Evolutionary conservation across 192 early-diverging fungal genomes (phyloP).

Genomic region (Coemansia furcata): DNA sequence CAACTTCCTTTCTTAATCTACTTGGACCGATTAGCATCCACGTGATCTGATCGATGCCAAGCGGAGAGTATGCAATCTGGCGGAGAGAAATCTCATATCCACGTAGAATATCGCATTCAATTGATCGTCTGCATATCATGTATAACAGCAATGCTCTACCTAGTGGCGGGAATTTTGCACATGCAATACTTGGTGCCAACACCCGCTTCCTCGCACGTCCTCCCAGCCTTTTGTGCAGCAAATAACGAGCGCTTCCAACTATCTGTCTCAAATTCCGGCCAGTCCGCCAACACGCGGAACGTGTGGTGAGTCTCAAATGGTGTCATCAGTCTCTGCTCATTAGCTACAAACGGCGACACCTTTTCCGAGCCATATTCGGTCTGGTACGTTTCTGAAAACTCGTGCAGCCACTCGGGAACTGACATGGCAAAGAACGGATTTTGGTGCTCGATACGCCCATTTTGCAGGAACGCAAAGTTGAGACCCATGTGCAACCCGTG

Average conservation of each 20-base stretch:
- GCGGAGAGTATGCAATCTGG: neutral
- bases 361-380: conserved; percentile 6
- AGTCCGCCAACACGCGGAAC: conserved; percentile 33
- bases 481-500: conserved; percentile 50
- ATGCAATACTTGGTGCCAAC: conserved; percentile 40
- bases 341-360: conserved; percentile 21
- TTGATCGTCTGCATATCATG: too few relatives aligned
- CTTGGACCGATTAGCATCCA: neutral
- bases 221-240: conserved; percentile 18
- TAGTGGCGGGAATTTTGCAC: conserved; percentile 5
- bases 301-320: conserved; percentile 43
- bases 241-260: conserved; percentile 37
- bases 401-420: conserved; percentile 33
- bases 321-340: conserved; percentile 44
- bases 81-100: neutral
- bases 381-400: conserved; percentile 30
- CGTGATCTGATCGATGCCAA: neutral
- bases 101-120: too few relatives aligned
- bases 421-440: conserved; percentile 45
- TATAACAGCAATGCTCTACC: neutral
- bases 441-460: conserved; percentile 45
- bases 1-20: neutral
- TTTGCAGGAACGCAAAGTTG: conserved; percentile 43
- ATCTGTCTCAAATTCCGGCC: conserved; percentile 23
- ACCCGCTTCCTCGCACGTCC: conserved; percentile 34